Evolutionary conservation across 352 stramenopile species (phyloP), one percentile per base, ranked within the genome.

Genomic region (Phytophthora pluvialis): DNA sequence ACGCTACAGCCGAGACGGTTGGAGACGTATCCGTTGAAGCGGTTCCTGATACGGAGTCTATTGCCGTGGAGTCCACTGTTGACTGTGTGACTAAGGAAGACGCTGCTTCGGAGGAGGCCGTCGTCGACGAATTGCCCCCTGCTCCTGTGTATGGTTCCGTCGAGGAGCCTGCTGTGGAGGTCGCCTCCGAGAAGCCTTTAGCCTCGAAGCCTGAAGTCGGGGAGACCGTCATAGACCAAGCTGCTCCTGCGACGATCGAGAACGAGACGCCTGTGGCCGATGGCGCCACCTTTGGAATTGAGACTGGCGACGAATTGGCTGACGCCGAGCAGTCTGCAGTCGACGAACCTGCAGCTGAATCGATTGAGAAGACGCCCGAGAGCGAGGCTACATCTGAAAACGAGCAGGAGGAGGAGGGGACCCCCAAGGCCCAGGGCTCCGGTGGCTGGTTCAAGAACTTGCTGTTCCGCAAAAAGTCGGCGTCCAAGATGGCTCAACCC

Each of bases 381-480:
- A n/a, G n/a, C n/a, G 48, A 60, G 16, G n/a, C 15, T 5, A 18
- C 13, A 7, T 15, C 0, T 3, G 15, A 55, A 28, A 1, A 46
- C 5, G 28, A 54, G 4, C 33, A 42, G 13, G 40, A 60, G n/a
- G 32, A 26, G 21, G 48, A 60, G 15, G 40, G 46, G 13, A 11
- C 9, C 5, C 5, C 38, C 9, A 56, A 54, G 29, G 26, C 52
- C 5, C 35, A 31, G n/a, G 52, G 13, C 16, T 65, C 47, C 7
- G 42, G 46, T 10, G 36, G 59, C 3, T 72, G 64, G 56, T 47
- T 72, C 50, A 72, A 62, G 35, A 67, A 72, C 25, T 46, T 70
- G 54, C 32, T 70, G 38, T 63, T 50, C 36, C 44, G 64, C 31
- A 67, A 72, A n/a, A 64, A 68, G 33, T 25, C 51, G 31, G 54